Conservation (phyloP, 345 rosid species). For the Aethionema arabicum region DNA sequence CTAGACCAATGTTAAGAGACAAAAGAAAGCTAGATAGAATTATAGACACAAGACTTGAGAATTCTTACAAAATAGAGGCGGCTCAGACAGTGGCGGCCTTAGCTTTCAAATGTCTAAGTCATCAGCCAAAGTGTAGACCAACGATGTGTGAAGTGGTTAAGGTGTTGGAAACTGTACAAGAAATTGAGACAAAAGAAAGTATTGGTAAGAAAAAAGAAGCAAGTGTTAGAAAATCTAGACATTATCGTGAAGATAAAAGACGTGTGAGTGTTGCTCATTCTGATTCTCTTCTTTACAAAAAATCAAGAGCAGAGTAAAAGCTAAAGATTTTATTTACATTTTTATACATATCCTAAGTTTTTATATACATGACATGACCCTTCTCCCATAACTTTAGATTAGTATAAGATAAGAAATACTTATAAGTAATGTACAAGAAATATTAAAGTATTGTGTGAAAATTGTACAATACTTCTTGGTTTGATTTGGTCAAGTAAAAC, state of each 20-base stretch:
- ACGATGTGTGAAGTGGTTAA: slow-evolving; percentile 60
- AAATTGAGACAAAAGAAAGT: slow-evolving; percentile 38
- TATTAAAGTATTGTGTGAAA: no score
- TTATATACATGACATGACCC: no score
- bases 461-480: no score
- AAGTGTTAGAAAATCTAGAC: slow-evolving; percentile 15
- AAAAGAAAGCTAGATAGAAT: slow-evolving; percentile 47
- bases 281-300: slow-evolving; percentile 44
- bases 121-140: slow-evolving; percentile 61
- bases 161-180: slow-evolving; percentile 58
- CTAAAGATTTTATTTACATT: slow-evolving; percentile 8
- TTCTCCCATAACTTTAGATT: no score
- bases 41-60: slow-evolving; percentile 63
- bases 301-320: slow-evolving; percentile 22
- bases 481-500: no score
- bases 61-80: slow-evolving; percentile 52
- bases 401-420: no score
- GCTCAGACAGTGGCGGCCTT: slow-evolving; percentile 54
- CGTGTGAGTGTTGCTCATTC: slow-evolving; percentile 37
- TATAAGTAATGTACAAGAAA: no score
- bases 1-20: slow-evolving; percentile 56
- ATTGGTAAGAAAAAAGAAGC: slow-evolving; percentile 30
- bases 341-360: no score
- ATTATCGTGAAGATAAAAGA: slow-evolving; percentile 22
- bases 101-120: slow-evolving; percentile 68